phyloP scores from a whole-genome alignment of 164 flowering plant genomes.

The Tetracentron sinense region DNA sequence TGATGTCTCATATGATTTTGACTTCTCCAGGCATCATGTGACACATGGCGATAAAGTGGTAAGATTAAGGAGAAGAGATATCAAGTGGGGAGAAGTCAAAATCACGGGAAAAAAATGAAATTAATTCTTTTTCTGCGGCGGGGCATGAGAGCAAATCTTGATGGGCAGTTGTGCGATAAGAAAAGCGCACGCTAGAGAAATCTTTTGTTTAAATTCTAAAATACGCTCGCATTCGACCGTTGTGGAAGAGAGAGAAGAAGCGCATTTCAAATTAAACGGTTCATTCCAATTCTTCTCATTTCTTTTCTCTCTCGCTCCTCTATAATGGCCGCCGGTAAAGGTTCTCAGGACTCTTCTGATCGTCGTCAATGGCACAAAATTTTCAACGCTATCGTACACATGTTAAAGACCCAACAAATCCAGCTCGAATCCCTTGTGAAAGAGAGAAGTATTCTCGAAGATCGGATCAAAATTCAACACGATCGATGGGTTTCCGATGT shows the following conservation, averaged over 20 bases:
- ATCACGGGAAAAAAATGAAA: too few species aligned
- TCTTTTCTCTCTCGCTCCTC: neutral
- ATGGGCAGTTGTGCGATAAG: too few species aligned
- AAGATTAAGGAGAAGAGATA: too few species aligned
- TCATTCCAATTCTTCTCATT: too few species aligned
- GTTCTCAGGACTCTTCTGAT: conserved; percentile 17
- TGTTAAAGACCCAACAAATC: conserved; percentile 36
- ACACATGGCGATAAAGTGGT: too few species aligned
- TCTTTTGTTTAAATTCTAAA: too few species aligned
- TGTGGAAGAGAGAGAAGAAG: neutral
- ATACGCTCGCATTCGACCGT: neutral
- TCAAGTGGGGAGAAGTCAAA: too few species aligned
- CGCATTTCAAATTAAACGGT: neutral
- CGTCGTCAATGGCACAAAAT: conserved; percentile 39
- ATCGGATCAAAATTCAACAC: conserved; percentile 35
- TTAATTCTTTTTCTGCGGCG: too few species aligned
- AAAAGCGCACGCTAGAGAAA: too few species aligned
- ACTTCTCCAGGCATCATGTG: too few species aligned
- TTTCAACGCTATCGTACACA: conserved; percentile 31
- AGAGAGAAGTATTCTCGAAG: conserved; percentile 43
- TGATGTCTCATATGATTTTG: too few species aligned
- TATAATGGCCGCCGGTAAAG: conserved; percentile 12
- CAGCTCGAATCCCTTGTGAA: conserved; percentile 41
- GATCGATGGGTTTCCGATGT: conserved; percentile 43
- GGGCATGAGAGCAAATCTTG: too few species aligned